Conservation (phyloP, 2,329 filamentous ascomycete genomes). For the Colletotrichum australisinense region DNA sequence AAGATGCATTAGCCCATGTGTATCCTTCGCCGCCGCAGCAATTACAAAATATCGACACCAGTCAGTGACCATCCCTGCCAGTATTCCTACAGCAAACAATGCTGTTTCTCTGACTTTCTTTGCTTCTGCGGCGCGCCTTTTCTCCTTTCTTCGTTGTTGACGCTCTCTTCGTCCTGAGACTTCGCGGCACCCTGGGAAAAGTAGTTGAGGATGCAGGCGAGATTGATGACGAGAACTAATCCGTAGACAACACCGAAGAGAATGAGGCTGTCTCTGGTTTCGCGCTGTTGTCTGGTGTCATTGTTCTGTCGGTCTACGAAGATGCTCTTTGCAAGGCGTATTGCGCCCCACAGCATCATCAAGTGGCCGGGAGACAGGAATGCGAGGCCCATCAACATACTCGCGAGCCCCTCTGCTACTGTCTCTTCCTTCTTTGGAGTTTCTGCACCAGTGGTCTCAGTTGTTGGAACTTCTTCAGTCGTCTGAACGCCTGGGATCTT, state of each 20-base stretch:
- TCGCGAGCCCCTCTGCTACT: background rate
- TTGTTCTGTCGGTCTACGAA: background rate
- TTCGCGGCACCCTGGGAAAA: background rate
- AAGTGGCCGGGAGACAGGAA: background rate
- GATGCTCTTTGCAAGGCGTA: background rate
- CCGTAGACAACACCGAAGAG: background rate
- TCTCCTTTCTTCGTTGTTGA: background rate
- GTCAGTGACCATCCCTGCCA: background rate
- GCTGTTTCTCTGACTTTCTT: background rate
- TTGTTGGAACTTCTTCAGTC: background rate
- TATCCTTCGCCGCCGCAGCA: background rate
- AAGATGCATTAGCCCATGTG: background rate
- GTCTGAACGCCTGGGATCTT: background rate
- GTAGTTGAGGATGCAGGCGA: background rate
- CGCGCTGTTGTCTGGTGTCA: background rate
- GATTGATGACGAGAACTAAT: background rate
- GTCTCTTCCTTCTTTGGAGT: background rate
- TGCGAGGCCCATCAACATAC: background rate
- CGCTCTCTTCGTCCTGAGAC: background rate
- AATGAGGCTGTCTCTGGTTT: background rate
- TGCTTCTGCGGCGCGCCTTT: background rate
- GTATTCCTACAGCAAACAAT: background rate
- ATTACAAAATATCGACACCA: constrained; percentile 7
- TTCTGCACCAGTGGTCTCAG: background rate
- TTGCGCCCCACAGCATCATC: background rate